A percentile compares a stretch with the other conserved stretches of the same genome.
These are phyloP conservation scores for Musa beccarii DNA, from an alignment of 176 grass and related monocot species.

Conservation along the genomic window DNA sequence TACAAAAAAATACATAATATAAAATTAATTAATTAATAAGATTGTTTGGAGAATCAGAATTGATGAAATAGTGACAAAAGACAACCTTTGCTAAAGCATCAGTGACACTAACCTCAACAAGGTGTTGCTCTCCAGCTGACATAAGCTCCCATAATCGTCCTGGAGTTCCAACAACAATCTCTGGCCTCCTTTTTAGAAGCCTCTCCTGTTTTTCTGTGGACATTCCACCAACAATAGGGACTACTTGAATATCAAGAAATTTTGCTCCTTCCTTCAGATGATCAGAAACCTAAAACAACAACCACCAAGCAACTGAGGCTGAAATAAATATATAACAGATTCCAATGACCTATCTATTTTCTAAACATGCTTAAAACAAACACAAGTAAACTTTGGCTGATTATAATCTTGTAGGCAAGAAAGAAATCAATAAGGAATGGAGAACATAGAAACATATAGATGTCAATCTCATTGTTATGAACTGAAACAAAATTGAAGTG, in stretches of 20 bases:
- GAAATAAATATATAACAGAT: not conserved
- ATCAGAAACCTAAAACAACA: slow-evolving; percentile 59
- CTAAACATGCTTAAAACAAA: not conserved
- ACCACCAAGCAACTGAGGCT: not conserved
- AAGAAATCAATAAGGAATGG: no score
- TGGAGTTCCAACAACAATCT: slow-evolving; percentile 94
- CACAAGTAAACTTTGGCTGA: not conserved
- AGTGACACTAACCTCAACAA: slow-evolving; percentile 50
- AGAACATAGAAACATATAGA: not conserved
- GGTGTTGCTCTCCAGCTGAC: slow-evolving; percentile 59
- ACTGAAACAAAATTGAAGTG: not conserved
- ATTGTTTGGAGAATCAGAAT: not conserved
- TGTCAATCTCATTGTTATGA: not conserved
- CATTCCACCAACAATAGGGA: slow-evolving; percentile 87
- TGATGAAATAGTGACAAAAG: not conserved
- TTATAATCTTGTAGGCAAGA: not conserved
- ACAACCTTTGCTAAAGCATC: not conserved
- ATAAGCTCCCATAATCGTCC: slow-evolving; percentile 94
- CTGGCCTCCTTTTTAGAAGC: slow-evolving; percentile 63
- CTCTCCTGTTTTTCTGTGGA: slow-evolving; percentile 89
- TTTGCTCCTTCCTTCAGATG: slow-evolving; percentile 71
- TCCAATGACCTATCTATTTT: not conserved
- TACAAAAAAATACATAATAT: no score
- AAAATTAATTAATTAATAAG: no score
- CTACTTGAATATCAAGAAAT: slow-evolving; percentile 54